Evolutionary conservation across 2,329 filamentous ascomycete species (phyloP), one percentile per base, ranked within the genome.

Genomic region (Aspergillus sclerotialis): DNA sequence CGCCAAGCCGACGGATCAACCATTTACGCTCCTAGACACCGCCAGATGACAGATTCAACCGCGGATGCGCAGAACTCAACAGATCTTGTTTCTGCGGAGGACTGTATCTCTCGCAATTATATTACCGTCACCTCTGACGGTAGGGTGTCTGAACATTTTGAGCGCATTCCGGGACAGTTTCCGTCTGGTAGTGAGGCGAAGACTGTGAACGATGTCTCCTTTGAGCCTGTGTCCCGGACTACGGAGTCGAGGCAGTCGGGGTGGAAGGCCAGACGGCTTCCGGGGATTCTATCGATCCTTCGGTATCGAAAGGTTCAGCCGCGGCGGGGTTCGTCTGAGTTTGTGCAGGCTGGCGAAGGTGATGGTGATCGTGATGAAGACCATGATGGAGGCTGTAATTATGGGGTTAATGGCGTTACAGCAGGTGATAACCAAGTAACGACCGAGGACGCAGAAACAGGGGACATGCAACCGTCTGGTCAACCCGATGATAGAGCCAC

Each of bases 251-350:
- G 19, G 18, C 37, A 34, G 26, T 36, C 39, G 12, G 16, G 28
- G n/a, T 38, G 33, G 30, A 28, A 37, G 18, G 45, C 37, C 5
- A 35, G 37, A 26, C 30, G 43, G 15, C 30, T 53, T 8, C 29
- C 30, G 23, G 43, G 39, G 3, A 36, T 52, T 18, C 40, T 36
- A 33, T 40, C 39, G 8, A 34, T 46, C 17, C 39, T 53, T 24
- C 41, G 43, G 17, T 29, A 39, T 5, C 42, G 40, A 21, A 46
- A 32, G 30, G 27, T 28, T 25, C 43, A 37, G 14, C 42, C 25
- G 10, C 30, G 23, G 15, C 40, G 30, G 15, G 21, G 36, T 26
- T 11, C 15, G 13, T 26, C 33, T 14, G 23, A 30, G 11, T 19
- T n/a, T 15, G 13, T 19, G 12, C 23, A 24, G 23, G 23, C n/a